Evolutionary conservation across 305 asterid genomes (phyloP), one percentile per base, ranked within the genome.

Genomic region (Plantago coronopus): DNA sequence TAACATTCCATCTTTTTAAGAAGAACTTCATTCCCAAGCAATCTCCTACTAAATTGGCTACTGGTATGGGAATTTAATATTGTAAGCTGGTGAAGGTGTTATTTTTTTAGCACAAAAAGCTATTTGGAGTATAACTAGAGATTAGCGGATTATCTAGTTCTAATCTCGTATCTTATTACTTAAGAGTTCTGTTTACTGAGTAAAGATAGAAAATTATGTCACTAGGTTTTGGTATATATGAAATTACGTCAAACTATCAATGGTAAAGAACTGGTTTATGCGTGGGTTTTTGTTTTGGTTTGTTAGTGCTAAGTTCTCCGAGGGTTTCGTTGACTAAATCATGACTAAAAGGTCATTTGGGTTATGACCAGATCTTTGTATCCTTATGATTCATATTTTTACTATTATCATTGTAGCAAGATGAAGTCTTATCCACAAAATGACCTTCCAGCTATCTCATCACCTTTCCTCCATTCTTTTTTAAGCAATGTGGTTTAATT

Each of bases 11-110:
- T 34, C 42, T 25, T 77, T 77, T 74, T 74, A 54, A 49, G 9
- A 64, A 64, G 74, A 68, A 74, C 89, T 81, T 83, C 78, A 80
- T 80, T 87, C 86, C 71, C 78, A 87, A 84, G 96, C 88, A 80
- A 83, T 62, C 74, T 61, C 70, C 40, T 59, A 56, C 59, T 58
- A 70, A 61, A 54, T 51, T 57, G 44, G 27, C 58, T 25, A 12
- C 8, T 34, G 42, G 10, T 34, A 34, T 10, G 57, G 23, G 54
- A 57, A 54, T 43, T 61, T 20, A 50, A 44, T 48, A 9, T 17
- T 21, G 22, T 61, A 64, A 38, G 37, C 48, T 23, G 54, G 20
- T 48, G 14, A 43, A 21, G 7, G n/a, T 16, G 19, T 17, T 37
- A 5, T 54, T 23, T 22, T n/a, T 37, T 51, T 38, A 7, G n/a